Percentiles rank a stretch among this genome's conserved stretches.
Conservation (phyloP, 2,329 filamentous ascomycete genomes). For the Diplodia intermedia region DNA sequence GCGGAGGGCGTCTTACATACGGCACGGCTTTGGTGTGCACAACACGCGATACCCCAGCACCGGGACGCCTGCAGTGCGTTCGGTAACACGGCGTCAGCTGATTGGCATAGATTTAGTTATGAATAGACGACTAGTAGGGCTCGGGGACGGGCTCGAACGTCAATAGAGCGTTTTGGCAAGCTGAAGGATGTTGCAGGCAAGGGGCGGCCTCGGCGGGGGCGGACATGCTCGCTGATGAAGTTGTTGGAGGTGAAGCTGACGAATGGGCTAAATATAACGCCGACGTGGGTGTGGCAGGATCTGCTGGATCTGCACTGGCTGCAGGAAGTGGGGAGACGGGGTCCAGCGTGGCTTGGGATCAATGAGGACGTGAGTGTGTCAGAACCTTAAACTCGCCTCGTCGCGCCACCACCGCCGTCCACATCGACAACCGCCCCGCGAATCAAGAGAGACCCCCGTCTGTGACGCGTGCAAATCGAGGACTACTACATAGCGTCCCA, state of each 20-base stretch:
- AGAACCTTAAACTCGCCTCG: constrained; percentile 20
- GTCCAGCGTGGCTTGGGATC: not conserved
- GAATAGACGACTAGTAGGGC: constrained; percentile 16
- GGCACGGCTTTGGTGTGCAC: constrained; percentile 4
- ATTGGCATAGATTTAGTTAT: constrained; percentile 11
- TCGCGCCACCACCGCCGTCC: not conserved
- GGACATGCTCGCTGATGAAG: not conserved
- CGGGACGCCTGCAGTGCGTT: not conserved
- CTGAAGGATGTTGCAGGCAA: not conserved
- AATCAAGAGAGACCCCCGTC: too few relatives aligned
- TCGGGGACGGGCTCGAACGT: not conserved
- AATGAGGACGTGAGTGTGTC: constrained; percentile 11
- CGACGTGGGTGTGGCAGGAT: constrained; percentile 6
- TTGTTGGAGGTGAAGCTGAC: not conserved
- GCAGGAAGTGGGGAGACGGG: constrained; percentile 7
- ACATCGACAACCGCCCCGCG: not conserved
- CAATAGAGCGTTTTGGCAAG: not conserved
- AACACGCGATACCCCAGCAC: constrained; percentile 10
- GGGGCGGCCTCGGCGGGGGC: not conserved
- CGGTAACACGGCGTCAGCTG: not conserved
- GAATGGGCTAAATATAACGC: not conserved
- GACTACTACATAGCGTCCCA: too few relatives aligned
- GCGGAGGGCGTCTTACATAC: not conserved
- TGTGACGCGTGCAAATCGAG: too few relatives aligned
- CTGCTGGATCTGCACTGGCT: constrained; percentile 19